These are phyloP conservation scores for Ustilago trichophora DNA, from an alignment of 1,284 basidiomycete genomes.

Conservation along the genomic window DNA sequence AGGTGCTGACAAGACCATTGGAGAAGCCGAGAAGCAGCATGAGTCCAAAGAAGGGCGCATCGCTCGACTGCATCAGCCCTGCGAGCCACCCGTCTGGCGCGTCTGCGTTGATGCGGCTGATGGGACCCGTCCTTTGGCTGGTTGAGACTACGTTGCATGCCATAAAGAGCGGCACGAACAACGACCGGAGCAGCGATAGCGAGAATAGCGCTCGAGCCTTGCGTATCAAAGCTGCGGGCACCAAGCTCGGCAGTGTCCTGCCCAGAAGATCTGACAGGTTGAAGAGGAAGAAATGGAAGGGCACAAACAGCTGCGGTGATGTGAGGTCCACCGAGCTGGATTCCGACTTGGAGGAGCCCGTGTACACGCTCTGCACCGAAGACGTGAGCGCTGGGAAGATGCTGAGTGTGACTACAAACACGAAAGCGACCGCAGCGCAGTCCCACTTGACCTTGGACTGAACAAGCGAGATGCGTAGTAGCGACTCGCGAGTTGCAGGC, in stretches of 20 bases:
- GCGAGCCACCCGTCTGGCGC: constrained; percentile 10
- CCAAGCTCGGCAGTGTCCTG: constrained; percentile 46
- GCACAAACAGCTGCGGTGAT: constrained; percentile 57
- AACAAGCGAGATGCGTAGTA: constrained; percentile 40
- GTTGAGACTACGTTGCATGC: constrained; percentile 51
- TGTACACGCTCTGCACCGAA: constrained; percentile 51
- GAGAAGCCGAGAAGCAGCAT: constrained; percentile 52
- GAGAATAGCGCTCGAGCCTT: constrained; percentile 25
- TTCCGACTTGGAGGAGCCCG: constrained; percentile 2
- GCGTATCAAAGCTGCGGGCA: constrained; percentile 19
- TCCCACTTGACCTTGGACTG: constrained; percentile 50
- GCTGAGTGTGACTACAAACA: constrained; percentile 52
- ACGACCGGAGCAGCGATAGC: constrained; percentile 30
- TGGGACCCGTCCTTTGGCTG: constrained; percentile 29
- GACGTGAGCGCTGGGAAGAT: constrained; percentile 58
- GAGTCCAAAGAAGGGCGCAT: constrained; percentile 51
- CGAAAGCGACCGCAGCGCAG: constrained; percentile 36
- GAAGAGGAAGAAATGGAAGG: constrained; percentile 60
- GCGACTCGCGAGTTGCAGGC: constrained; percentile 33
- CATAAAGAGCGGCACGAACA: constrained; percentile 55
- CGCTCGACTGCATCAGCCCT: constrained; percentile 35
- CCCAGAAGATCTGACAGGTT: constrained; percentile 56
- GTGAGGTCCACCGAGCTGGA: constrained; percentile 30
- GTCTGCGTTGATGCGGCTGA: neutral
- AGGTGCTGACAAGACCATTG: constrained; percentile 56